A percentile compares a stretch with the other conserved stretches of the same genome.
phyloP scores from a whole-genome alignment of 306 rosid genomes.

The Lathyrus sativus region DNA sequence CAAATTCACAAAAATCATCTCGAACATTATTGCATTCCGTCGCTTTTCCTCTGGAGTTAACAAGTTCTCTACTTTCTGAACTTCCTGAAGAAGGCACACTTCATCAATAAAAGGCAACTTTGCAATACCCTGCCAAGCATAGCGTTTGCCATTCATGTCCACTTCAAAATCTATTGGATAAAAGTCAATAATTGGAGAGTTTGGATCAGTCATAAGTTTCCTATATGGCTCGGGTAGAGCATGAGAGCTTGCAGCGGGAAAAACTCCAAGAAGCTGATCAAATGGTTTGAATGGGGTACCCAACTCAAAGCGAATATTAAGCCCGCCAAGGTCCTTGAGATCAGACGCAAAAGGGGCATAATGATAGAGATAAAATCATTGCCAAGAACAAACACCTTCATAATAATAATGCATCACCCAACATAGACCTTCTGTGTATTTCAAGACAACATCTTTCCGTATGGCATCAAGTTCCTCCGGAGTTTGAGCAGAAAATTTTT shows the following conservation, averaged over 20 bases:
- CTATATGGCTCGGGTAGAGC: constrained; percentile 90
- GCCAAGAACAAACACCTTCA: constrained; percentile 99
- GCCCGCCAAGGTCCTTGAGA: constrained; percentile 73
- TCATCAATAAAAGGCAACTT: constrained; percentile 98
- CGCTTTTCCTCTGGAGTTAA: constrained; percentile 76
- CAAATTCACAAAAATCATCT: constrained; percentile 87
- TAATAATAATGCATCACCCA: constrained; percentile 99
- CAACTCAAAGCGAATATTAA: constrained; percentile 63
- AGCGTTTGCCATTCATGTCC: constrained; percentile 99
- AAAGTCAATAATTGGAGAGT: constrained; percentile 88
- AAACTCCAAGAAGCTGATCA: constrained; percentile 95
- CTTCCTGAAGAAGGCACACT: constrained; percentile 85
- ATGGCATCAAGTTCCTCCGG: constrained; percentile 85
- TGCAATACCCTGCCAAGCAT: constrained; percentile 97
- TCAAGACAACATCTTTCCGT: constrained; percentile 89
- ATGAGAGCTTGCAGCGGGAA: constrained; percentile 97
- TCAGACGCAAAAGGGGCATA: constrained; percentile 99
- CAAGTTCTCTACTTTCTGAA: constrained; percentile 64
- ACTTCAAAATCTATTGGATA: constrained; percentile 93
- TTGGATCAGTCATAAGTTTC: constrained; percentile 80
- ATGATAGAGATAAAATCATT: constrained; percentile 98
- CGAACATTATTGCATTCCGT: constrained; percentile 77
- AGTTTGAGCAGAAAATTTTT: constrained; percentile 71
- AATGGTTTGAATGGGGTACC: constrained; percentile 95
- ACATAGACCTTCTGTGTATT: constrained; percentile 90